Evolutionary conservation across 495 filamentous ascomycete genomes (phyloP), one percentile per base, ranked within the genome.

Genomic region (Aspergillus nidulans): DNA sequence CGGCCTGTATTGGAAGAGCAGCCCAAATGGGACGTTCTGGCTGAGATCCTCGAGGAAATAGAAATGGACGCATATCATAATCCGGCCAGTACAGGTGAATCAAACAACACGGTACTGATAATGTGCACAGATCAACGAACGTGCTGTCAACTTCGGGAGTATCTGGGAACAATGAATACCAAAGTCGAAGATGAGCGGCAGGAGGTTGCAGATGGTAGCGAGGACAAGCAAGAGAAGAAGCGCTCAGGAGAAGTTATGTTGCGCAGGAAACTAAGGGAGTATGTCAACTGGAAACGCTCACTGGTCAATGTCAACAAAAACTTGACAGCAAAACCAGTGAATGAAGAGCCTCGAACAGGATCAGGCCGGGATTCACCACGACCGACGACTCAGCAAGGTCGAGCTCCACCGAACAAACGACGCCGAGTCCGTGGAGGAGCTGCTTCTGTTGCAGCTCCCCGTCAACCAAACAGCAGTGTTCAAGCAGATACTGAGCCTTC

Each of bases 121-220:
- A 97, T 98, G 94, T 97, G 95, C 63, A 85, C 85, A 12, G 95
- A 96, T 62, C 83, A 88, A 61, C 85, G 84, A 44, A 95, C 90
- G 15, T 96, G 91, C 63, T 83, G 86, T 10, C 94, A 98, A 61
- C 77, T 98, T 26, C 83, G 91, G 39, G 92, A 97, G 63, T 97
- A 90, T 64, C 75, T 98, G 28, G 87, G 92, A 60, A 89, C 83
- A 3, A 96, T 97, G 92, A 82, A 94, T 67, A 80, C 91, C n/a
- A 76, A 75, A 36, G 74, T 85, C 5, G 72, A 81, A n/a, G 62
- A 76, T 19, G 70, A 75, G 34, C 55, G 21, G 21, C 53, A 53
- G 21, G 49, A 50, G n/a, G 53, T 59, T 4, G 53, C 57, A 7
- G 62, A 65, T 20, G 65, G 48, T 10, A 59, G 57, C 23, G 73